Evolutionary conservation across 805 yeast species (phyloP).

Genomic region (Hanseniaspora guilliermondii): DNA sequence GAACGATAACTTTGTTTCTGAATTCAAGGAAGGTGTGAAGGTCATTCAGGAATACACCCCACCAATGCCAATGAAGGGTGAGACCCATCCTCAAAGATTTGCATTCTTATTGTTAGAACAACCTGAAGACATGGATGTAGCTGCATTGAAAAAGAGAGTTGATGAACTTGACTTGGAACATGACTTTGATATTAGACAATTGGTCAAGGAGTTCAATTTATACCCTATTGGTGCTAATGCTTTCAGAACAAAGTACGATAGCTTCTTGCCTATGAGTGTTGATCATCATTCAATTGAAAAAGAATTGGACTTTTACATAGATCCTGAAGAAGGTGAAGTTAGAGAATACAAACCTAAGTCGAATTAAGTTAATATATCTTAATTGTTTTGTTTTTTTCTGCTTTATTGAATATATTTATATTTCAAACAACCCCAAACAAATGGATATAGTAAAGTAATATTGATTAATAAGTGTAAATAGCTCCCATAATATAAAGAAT

Average conservation of each 20-base stretch:
- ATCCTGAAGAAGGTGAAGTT: neutral
- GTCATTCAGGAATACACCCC: constrained; percentile 11
- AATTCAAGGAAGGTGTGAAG: constrained; percentile 28
- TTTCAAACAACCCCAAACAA: no score
- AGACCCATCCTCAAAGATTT: constrained; percentile 49
- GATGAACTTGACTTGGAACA: constrained; percentile 24
- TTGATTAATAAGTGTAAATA: neutral
- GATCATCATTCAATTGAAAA: constrained; percentile 35
- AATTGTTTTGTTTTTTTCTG: no score
- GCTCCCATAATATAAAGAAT: neutral
- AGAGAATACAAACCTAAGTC: neutral
- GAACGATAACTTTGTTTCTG: constrained; percentile 41
- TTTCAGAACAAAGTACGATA: constrained; percentile 79
- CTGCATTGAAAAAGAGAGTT: constrained; percentile 13
- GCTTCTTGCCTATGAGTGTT: constrained; percentile 39
- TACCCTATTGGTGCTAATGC: constrained; percentile 83
- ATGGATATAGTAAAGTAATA: no score
- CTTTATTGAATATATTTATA: no score
- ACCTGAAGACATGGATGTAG: constrained; percentile 15
- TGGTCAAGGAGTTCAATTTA: constrained; percentile 43
- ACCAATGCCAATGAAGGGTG: constrained; percentile 24
- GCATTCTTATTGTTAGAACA: constrained; percentile 89
- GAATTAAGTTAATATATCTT: neutral
- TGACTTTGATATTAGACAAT: constrained; percentile 62
- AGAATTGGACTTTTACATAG: neutral